Evolutionary conservation across 2,329 filamentous ascomycete genomes (phyloP).

Genomic region (Venturia carpophila): DNA sequence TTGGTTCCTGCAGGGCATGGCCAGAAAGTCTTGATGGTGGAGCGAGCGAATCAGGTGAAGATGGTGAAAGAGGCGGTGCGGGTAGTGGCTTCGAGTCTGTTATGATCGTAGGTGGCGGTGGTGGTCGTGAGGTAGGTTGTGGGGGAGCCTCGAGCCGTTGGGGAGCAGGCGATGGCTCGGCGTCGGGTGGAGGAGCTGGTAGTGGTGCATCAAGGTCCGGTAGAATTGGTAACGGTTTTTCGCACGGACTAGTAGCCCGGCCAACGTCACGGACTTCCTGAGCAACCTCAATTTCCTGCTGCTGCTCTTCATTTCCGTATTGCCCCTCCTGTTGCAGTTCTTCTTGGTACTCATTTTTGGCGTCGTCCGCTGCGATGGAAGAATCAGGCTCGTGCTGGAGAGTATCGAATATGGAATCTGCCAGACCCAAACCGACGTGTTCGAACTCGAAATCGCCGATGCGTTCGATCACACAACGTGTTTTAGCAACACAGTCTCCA

Average conservation of each 20-base stretch:
- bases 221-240: constrained; percentile 17
- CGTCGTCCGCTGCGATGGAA: not conserved
- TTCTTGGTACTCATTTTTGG: constrained; percentile 18
- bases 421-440: constrained; percentile 39
- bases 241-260: not conserved
- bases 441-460: constrained; percentile 87
- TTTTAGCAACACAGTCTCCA: constrained; percentile 83
- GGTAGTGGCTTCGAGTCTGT: constrained; percentile 62
- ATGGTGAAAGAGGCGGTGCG: constrained; percentile 47
- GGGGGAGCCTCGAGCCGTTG: constrained; percentile 20
- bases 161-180: not conserved
- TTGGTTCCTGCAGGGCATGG: constrained; percentile 18
- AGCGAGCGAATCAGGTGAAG: constrained; percentile 21
- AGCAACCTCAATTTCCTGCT: not conserved
- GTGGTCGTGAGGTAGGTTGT: constrained; percentile 31
- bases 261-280: not conserved
- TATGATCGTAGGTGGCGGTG: constrained; percentile 32
- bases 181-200: constrained; percentile 25
- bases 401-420: constrained; percentile 30
- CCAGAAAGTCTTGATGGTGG: constrained; percentile 6
- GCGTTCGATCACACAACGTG: constrained; percentile 74
- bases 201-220: constrained; percentile 29
- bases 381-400: constrained; percentile 21
- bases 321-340: constrained; percentile 15
- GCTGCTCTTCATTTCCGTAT: not conserved